Evolutionary conservation across 1,284 basidiomycete species (phyloP).

Genomic region (Tylopilus sp.): DNA sequence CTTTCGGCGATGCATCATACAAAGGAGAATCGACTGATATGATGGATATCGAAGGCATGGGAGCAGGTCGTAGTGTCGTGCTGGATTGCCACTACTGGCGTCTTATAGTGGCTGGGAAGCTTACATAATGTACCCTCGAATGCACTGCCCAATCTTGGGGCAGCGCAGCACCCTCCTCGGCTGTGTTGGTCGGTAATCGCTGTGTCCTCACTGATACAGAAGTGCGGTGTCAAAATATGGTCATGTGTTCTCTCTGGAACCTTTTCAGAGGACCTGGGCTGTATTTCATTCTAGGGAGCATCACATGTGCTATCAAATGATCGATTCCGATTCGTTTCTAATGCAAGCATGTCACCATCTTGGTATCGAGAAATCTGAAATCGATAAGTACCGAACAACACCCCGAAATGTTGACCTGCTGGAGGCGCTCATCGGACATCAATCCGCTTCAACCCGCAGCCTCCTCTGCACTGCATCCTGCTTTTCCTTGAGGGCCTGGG

Average conservation of each 20-base stretch:
- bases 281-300: not conserved
- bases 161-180: conserved; percentile 10
- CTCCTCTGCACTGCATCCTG: conserved; percentile 49
- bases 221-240: conserved; percentile 14
- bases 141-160: conserved; percentile 10
- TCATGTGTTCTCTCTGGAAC: conserved; percentile 18
- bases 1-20: conserved; percentile 4
- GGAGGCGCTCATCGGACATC: not conserved
- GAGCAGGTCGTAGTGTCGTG: not conserved
- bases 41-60: conserved; percentile 33
- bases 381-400: conserved; percentile 1
- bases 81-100: not conserved
- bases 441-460: conserved; percentile 38
- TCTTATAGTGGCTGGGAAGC: conserved; percentile 14
- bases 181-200: conserved; percentile 21
- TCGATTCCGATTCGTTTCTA: conserved; percentile 3
- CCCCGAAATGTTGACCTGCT: not conserved
- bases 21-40: conserved; percentile 21
- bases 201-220: conserved; percentile 14
- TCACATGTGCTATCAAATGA: conserved; percentile 2
- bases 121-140: conserved; percentile 23
- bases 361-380: conserved; percentile 8
- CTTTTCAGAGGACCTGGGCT: conserved; percentile 3
- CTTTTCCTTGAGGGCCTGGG: conserved; percentile 64
- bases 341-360: not conserved